phyloP scores from a whole-genome alignment of 176 grass and related monocot genomes.

The Neostapfia colusana region DNA sequence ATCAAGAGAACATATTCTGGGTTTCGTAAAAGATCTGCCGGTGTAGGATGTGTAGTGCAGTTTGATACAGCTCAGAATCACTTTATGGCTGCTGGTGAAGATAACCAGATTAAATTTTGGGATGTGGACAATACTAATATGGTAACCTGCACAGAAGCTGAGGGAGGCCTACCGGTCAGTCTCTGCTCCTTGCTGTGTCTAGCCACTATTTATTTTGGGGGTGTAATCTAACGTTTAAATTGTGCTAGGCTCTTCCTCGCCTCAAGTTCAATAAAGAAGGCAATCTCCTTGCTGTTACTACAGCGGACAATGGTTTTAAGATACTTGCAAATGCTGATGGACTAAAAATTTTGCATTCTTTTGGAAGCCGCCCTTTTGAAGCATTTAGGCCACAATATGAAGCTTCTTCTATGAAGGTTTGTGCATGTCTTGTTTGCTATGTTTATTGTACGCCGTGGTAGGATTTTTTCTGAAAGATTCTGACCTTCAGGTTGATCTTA shows the following conservation, averaged over 20 bases:
- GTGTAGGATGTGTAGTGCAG: slow-evolving; percentile 68
- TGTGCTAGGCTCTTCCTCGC: slow-evolving; percentile 63
- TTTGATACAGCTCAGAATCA: slow-evolving; percentile 97
- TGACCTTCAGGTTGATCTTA: slow-evolving; percentile 32
- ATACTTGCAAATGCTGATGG: slow-evolving; percentile 93
- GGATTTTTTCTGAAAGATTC: slow-evolving; percentile 5
- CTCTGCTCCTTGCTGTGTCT: slow-evolving; percentile 28
- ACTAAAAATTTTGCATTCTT: slow-evolving; percentile 59
- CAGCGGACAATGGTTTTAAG: slow-evolving; percentile 84
- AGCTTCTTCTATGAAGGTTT: slow-evolving; percentile 82
- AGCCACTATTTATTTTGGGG: background rate
- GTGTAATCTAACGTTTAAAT: slow-evolving; percentile 41
- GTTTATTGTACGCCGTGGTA: slow-evolving; percentile 18
- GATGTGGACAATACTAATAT: slow-evolving; percentile 85
- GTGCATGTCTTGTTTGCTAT: slow-evolving; percentile 13
- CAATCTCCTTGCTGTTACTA: slow-evolving; percentile 94
- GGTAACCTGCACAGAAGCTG: slow-evolving; percentile 73
- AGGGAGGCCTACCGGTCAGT: slow-evolving; percentile 83
- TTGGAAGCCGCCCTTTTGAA: slow-evolving; percentile 61
- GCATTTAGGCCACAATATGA: slow-evolving; percentile 81
- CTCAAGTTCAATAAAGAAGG: slow-evolving; percentile 98
- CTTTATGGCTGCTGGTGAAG: slow-evolving; percentile 95
- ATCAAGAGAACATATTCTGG: slow-evolving; percentile 88
- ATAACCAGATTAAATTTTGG: slow-evolving; percentile 96
- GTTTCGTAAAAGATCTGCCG: slow-evolving; percentile 72